These are phyloP conservation scores for Amauroascus verrucosus DNA, from an alignment of 2,329 filamentous ascomycete genomes.

Conservation along the genomic window DNA sequence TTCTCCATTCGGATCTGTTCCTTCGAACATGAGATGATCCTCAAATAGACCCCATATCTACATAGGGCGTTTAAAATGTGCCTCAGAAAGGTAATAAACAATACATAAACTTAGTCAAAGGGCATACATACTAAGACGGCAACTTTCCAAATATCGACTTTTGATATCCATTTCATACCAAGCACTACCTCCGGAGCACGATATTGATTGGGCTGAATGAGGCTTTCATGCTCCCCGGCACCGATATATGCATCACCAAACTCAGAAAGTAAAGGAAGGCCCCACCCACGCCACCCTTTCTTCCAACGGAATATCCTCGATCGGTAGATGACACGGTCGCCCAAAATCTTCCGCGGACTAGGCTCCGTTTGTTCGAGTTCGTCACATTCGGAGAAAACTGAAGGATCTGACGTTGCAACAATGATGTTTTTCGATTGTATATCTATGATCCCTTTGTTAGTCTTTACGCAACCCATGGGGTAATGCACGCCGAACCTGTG, in stretches of 20 bases:
- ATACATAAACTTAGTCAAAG: neutral
- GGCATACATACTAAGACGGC: slow-evolving; percentile 11
- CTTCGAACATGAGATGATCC: slow-evolving; percentile 19
- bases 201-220: slow-evolving; percentile 32
- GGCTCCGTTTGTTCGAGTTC: slow-evolving; percentile 19
- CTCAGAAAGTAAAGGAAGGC: slow-evolving; percentile 18
- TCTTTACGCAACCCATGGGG: neutral
- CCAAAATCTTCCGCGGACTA: slow-evolving; percentile 19
- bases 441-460: slow-evolving; percentile 2
- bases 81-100: no score
- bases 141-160: slow-evolving; percentile 25
- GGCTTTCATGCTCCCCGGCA: slow-evolving; percentile 27
- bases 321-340: slow-evolving; percentile 19
- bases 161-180: slow-evolving; percentile 22
- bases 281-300: slow-evolving; percentile 5
- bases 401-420: slow-evolving; percentile 18
- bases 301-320: slow-evolving; percentile 20
- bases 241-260: slow-evolving; percentile 22
- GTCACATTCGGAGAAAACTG: slow-evolving; percentile 20
- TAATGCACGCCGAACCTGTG: slow-evolving; percentile 6
- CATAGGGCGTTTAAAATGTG: slow-evolving; percentile 13
- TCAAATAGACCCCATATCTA: slow-evolving; percentile 22
- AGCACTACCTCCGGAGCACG: slow-evolving; percentile 25
- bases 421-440: slow-evolving; percentile 28
- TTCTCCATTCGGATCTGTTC: slow-evolving; percentile 17